These are phyloP conservation scores for Amanita pallidorosea DNA, from an alignment of 768 basidiomycete genomes.

Conservation along the genomic window DNA sequence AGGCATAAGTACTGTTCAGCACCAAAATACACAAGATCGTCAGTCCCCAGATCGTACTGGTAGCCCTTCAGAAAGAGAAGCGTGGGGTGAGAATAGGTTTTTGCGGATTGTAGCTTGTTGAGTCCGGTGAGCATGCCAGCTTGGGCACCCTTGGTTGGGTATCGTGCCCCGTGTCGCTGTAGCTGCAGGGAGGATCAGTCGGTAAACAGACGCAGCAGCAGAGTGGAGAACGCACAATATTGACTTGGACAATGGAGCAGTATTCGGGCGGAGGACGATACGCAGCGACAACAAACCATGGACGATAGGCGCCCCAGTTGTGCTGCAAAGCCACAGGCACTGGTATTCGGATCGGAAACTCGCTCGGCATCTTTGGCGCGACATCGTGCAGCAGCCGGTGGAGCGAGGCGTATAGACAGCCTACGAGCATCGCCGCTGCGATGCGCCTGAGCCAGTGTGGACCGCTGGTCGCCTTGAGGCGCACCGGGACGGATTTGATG, in stretches of 20 bases:
- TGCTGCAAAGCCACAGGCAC: background rate
- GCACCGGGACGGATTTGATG: too few relatives aligned
- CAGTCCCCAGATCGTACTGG: conserved; percentile 43
- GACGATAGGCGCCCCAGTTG: conserved; percentile 52
- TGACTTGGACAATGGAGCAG: conserved; percentile 52
- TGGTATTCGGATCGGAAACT: background rate
- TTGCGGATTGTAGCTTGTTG: conserved; percentile 39
- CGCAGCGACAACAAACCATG: conserved; percentile 36
- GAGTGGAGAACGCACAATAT: conserved; percentile 34
- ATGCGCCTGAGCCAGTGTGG: too few relatives aligned
- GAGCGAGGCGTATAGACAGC: too few relatives aligned
- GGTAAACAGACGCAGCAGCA: background rate
- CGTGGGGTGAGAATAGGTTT: conserved; percentile 28
- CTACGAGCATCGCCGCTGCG: too few relatives aligned
- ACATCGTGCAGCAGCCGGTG: too few relatives aligned
- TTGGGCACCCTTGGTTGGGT: conserved; percentile 46
- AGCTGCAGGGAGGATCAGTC: conserved; percentile 31
- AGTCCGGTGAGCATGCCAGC: conserved; percentile 35
- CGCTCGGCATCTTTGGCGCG: background rate
- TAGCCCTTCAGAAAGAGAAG: conserved; percentile 52
- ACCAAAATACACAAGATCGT: conserved; percentile 59
- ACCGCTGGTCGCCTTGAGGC: too few relatives aligned
- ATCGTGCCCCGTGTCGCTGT: conserved; percentile 75
- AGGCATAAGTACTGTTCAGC: conserved; percentile 40
- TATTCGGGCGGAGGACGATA: conserved; percentile 35